Evolutionary conservation across 208 protist species (phyloP).

Genomic region (Trypanosoma melophagium): DNA sequence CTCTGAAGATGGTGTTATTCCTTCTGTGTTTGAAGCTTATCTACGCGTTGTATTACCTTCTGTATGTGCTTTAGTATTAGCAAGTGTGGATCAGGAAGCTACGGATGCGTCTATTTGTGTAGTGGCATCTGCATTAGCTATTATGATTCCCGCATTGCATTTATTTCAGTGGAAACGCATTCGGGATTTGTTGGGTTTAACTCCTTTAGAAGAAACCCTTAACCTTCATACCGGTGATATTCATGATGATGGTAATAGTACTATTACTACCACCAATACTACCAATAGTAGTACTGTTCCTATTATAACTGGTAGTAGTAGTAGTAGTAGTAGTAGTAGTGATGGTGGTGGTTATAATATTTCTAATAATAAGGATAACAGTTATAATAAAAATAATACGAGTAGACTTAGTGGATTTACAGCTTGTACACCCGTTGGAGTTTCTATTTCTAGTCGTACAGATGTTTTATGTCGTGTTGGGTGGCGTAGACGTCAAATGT

Average conservation of each 20-base stretch:
- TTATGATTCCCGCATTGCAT: conserved; percentile 40
- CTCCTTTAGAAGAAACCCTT: background rate
- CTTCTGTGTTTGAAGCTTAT: conserved; percentile 32
- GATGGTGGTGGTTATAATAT: background rate
- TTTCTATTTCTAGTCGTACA: no score
- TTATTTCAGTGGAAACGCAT: conserved; percentile 36
- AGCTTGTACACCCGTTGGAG: background rate
- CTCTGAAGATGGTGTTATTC: background rate
- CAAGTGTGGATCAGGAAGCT: conserved; percentile 9
- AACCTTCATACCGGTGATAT: no score
- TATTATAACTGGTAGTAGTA: background rate
- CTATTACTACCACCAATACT: no score
- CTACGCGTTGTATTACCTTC: conserved; percentile 44
- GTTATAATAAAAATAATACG: background rate
- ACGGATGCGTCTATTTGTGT: conserved; percentile 32
- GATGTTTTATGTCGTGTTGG: background rate
- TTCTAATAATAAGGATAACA: background rate
- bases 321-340: background rate
- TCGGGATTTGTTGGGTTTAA: conserved; percentile 3
- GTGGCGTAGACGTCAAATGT: conserved; percentile 19
- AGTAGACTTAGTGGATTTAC: background rate
- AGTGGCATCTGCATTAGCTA: conserved; percentile 42
- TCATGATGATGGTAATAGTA: no score
- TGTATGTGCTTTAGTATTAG: conserved; percentile 28
- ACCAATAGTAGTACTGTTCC: no score